These are phyloP conservation scores for Rhododendron vialii DNA, from an alignment of 148 eudicot species.

Conservation along the genomic window DNA sequence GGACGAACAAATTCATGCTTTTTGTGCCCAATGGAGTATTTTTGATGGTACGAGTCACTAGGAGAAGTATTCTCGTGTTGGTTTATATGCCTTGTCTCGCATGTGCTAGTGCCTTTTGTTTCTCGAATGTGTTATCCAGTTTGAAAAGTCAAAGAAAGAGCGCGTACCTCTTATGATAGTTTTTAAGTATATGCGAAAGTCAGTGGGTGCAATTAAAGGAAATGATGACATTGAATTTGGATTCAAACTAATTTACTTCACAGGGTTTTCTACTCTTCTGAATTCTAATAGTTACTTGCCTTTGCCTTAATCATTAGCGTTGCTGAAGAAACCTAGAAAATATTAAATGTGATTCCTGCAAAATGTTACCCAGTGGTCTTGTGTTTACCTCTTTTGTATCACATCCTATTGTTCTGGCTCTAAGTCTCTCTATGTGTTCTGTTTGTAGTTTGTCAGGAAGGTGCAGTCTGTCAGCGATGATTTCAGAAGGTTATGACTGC, in stretches of 20 bases:
- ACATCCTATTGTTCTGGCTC: neutral
- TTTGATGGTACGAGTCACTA: neutral
- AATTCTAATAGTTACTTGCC: neutral
- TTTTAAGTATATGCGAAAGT: neutral
- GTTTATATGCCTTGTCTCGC: neutral
- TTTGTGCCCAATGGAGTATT: neutral
- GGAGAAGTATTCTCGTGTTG: neutral
- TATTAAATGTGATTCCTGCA: neutral
- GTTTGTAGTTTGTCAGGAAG: neutral
- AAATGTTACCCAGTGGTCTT: neutral
- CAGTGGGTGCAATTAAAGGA: neutral
- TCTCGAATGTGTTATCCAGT: too few relatives aligned
- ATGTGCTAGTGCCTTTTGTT: neutral
- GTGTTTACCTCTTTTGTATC: neutral
- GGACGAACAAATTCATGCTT: neutral
- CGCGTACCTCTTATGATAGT: neutral
- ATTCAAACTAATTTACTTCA: neutral
- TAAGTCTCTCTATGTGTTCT: neutral
- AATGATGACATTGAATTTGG: neutral
- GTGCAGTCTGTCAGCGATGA: neutral
- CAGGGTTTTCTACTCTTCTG: neutral
- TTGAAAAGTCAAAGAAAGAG: neutral
- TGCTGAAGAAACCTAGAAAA: neutral
- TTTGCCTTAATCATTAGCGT: neutral
- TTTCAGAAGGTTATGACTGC: conserved; percentile 2